Percentiles rank a stretch among this genome's conserved stretches.
These are phyloP conservation scores for Crotalaria pallida DNA, from an alignment of 306 rosid species.

Conservation along the genomic window DNA sequence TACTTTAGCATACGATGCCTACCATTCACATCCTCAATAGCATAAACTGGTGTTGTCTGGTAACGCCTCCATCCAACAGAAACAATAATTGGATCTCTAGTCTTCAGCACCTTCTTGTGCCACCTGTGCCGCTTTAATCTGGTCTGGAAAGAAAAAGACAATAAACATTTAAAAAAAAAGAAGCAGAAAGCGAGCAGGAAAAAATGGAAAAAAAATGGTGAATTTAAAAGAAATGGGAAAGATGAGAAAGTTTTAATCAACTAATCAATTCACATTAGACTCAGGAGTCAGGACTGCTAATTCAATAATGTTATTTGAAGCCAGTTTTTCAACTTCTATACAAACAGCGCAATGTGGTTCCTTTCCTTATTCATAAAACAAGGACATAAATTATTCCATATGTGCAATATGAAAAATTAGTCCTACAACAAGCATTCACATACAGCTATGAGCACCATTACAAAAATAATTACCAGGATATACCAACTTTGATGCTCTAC, in stretches of 20 bases:
- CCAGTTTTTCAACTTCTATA: not conserved
- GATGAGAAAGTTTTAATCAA: not conserved
- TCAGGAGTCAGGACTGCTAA: not conserved
- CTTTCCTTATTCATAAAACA: conserved; percentile 3
- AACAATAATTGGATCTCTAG: conserved; percentile 81
- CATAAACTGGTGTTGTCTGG: conserved; percentile 88
- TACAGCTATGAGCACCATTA: not conserved
- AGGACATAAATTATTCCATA: not conserved
- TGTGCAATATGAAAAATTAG: conserved; percentile 1
- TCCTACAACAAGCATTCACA: not conserved
- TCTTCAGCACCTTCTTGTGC: conserved; percentile 88
- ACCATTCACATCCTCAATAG: conserved; percentile 80
- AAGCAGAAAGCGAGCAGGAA: not conserved
- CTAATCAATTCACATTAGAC: not conserved
- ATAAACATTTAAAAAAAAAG: not conserved
- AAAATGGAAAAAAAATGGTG: not conserved
- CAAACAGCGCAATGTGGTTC: not conserved
- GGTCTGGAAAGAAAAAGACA: conserved; percentile 41
- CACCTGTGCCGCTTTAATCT: conserved; percentile 90
- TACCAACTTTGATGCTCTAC: not conserved
- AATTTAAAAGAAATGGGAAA: not conserved
- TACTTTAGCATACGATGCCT: conserved; percentile 93
- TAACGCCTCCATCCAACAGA: conserved; percentile 98
- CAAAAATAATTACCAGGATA: not conserved
- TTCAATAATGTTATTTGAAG: conserved; percentile 1